Conservation (phyloP, 1,139 yeast species). For the Yarrowia galli region DNA sequence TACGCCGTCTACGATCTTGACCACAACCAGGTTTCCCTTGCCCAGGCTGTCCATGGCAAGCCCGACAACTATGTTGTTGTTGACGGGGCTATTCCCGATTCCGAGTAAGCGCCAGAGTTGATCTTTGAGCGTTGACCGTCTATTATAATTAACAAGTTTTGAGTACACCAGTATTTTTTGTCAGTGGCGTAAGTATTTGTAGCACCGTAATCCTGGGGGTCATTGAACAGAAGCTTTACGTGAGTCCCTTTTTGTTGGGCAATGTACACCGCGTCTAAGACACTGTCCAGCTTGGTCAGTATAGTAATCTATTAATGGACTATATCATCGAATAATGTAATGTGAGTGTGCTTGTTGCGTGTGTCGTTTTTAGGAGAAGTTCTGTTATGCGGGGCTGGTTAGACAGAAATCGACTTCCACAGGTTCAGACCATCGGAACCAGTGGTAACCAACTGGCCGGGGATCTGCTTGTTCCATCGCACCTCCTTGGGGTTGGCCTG, state of each 20-base stretch:
- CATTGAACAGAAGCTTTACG: too few species aligned
- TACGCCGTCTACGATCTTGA: constrained; percentile 9
- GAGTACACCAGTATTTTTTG: too few species aligned
- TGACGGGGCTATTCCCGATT: too few species aligned
- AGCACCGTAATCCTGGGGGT: too few species aligned
- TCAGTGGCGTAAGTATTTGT: too few species aligned
- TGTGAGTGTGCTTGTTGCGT: not conserved
- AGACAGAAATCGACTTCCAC: constrained; percentile 97
- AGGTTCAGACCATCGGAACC: constrained; percentile 94
- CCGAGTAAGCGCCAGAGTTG: too few species aligned
- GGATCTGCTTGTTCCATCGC: constrained; percentile 97
- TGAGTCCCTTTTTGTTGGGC: too few species aligned
- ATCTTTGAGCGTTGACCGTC: too few species aligned
- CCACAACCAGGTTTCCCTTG: constrained; percentile 6
- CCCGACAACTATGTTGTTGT: not conserved
- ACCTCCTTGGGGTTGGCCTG: constrained; percentile 97
- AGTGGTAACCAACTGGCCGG: constrained; percentile 92
- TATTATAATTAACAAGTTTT: too few species aligned
- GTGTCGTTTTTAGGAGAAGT: not conserved
- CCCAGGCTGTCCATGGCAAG: constrained; percentile 40
- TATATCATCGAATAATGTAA: not conserved
- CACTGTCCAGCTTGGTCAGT: too few species aligned
- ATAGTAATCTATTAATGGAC: constrained; percentile 2
- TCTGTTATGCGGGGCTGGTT: constrained; percentile 40
- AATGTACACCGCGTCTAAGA: too few species aligned